phyloP scores from a whole-genome alignment of 768 basidiomycete genomes.

The Tubosaeta sp. region DNA sequence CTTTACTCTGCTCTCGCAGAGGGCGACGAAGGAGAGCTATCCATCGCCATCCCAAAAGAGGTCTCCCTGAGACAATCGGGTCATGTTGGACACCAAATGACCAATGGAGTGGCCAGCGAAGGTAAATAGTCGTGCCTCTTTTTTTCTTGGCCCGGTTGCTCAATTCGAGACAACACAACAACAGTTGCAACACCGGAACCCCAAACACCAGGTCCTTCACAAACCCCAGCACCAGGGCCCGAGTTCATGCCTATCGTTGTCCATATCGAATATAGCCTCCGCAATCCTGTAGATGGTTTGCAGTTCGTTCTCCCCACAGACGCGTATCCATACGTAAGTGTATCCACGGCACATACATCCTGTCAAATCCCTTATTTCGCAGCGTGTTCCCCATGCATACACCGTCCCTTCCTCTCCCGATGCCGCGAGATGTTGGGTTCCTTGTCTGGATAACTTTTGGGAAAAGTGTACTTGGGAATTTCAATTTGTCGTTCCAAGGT shows the following conservation, averaged over 20 bases:
- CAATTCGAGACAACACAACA: not conserved
- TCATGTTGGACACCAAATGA: constrained; percentile 32
- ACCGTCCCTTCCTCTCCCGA: constrained; percentile 85
- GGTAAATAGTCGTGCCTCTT: constrained; percentile 34
- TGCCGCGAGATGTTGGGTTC: constrained; percentile 97
- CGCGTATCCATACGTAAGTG: constrained; percentile 77
- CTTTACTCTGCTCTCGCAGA: constrained; percentile 89
- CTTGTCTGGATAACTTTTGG: constrained; percentile 92
- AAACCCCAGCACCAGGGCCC: constrained; percentile 36
- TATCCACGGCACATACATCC: constrained; percentile 1
- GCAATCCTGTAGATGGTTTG: constrained; percentile 79
- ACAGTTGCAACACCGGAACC: constrained; percentile 81
- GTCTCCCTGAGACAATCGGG: constrained; percentile 62
- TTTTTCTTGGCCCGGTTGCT: constrained; percentile 1
- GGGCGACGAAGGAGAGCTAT: constrained; percentile 90
- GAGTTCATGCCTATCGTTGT: constrained; percentile 77
- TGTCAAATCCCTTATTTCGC: constrained; percentile 15
- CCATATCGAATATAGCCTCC: constrained; percentile 75
- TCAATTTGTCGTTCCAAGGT: constrained; percentile 89
- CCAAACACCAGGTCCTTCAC: constrained; percentile 53
- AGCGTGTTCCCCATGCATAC: constrained; percentile 93
- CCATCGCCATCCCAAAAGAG: constrained; percentile 79
- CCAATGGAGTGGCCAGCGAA: constrained; percentile 50
- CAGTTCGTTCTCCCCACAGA: constrained; percentile 82
- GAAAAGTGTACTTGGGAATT: constrained; percentile 99